These are phyloP conservation scores for Saccharomycopsis malanga DNA, from an alignment of 805 yeast genomes.

Conservation along the genomic window DNA sequence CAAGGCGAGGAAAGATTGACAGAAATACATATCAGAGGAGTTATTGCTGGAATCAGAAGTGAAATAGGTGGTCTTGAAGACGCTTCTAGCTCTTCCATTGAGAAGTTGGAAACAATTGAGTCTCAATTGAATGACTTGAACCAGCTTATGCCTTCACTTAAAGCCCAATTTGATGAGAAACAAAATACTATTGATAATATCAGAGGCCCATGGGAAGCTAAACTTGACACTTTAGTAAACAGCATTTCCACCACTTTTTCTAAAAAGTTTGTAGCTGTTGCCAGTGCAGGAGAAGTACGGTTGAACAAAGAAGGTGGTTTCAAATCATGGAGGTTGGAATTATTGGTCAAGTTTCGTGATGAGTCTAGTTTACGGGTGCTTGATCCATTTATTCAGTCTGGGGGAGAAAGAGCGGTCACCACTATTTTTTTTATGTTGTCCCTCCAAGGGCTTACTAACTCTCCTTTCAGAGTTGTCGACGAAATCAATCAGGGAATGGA, in stretches of 20 bases:
- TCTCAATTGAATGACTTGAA: slow-evolving; percentile 24
- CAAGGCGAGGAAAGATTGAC: slow-evolving; percentile 32
- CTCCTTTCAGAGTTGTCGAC: slow-evolving; percentile 93
- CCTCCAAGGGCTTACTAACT: slow-evolving; percentile 75
- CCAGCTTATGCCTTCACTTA: slow-evolving; percentile 24
- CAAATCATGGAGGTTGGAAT: slow-evolving; percentile 76
- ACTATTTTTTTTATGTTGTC: slow-evolving; percentile 88
- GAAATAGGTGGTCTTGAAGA: slow-evolving; percentile 34
- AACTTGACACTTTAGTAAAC: slow-evolving; percentile 44
- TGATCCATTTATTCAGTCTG: slow-evolving; percentile 88
- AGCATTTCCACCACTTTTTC: slow-evolving; percentile 60
- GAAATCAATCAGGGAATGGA: slow-evolving; percentile 99
- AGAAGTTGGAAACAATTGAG: slow-evolving; percentile 29
- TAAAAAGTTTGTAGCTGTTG: slow-evolving; percentile 60
- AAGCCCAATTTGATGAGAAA: slow-evolving; percentile 22
- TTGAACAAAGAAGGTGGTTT: slow-evolving; percentile 38
- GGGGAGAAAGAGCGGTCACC: slow-evolving; percentile 96
- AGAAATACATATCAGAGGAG: slow-evolving; percentile 32
- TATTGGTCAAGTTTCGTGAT: slow-evolving; percentile 80
- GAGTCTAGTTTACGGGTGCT: slow-evolving; percentile 60
- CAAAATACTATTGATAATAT: slow-evolving; percentile 35
- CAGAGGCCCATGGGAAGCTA: slow-evolving; percentile 52
- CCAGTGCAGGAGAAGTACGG: slow-evolving; percentile 78
- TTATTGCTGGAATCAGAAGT: slow-evolving; percentile 40
- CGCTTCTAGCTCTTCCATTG: slow-evolving; percentile 34